A percentile compares a stretch with the other conserved stretches of the same genome.
phyloP scores from a whole-genome alignment of 495 filamentous ascomycete species.

The Xylaria bambusicola region DNA sequence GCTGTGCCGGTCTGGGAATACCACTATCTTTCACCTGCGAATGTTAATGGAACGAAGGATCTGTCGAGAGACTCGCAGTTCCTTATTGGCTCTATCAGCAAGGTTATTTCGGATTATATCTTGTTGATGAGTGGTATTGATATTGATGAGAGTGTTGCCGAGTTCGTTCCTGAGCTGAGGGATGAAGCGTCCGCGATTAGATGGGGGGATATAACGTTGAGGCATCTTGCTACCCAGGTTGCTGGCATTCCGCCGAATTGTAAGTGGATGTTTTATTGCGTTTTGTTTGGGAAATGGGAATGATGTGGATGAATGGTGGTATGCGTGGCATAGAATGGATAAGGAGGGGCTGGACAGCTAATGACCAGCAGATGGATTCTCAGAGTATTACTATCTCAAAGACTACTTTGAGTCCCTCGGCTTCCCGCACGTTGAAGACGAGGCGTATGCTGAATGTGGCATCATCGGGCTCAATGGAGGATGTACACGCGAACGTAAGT shows the following conservation, averaged over 20 bases:
- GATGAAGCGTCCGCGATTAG: slow-evolving; percentile 29
- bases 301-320: background rate
- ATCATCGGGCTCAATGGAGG: slow-evolving; percentile 21
- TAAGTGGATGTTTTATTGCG: no score
- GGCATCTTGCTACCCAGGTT: slow-evolving; percentile 48
- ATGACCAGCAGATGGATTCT: slow-evolving; percentile 25
- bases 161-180: slow-evolving; percentile 50
- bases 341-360: background rate
- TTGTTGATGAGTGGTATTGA: slow-evolving; percentile 25
- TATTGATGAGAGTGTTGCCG: slow-evolving; percentile 37
- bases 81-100: slow-evolving; percentile 34
- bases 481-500: slow-evolving; percentile 20
- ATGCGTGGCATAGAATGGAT: no score
- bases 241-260: slow-evolving; percentile 45
- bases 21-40: slow-evolving; percentile 30
- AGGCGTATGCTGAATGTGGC: slow-evolving; percentile 28
- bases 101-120: slow-evolving; percentile 33
- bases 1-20: slow-evolving; percentile 33
- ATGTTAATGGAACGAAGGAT: slow-evolving; percentile 27
- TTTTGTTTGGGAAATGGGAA: no score
- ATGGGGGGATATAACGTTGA: slow-evolving; percentile 53
- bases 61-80: slow-evolving; percentile 33
- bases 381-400: slow-evolving; percentile 30
- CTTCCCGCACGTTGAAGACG: slow-evolving; percentile 21
- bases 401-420: slow-evolving; percentile 29